These are phyloP conservation scores for Ustanciosporium gigantosporum DNA, from an alignment of 1,284 basidiomycete species.

Conservation along the genomic window DNA sequence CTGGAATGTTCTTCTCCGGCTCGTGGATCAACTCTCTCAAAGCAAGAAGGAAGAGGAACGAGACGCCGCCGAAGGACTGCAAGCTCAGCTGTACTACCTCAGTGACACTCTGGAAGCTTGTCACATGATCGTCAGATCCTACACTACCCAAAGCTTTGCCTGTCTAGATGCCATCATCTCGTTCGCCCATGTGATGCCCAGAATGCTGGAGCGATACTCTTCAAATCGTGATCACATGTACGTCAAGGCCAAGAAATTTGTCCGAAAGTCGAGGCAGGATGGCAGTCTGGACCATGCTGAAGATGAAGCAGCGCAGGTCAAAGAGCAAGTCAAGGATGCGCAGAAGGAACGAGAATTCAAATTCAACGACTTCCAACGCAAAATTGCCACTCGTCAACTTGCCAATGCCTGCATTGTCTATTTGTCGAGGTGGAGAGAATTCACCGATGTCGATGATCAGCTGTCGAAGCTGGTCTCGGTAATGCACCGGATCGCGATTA, in stretches of 20 bases:
- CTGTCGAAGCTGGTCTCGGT: constrained; percentile 49
- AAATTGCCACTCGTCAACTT: constrained; percentile 48
- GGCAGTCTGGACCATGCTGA: constrained; percentile 37
- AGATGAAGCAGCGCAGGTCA: constrained; percentile 31
- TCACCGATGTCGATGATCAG: constrained; percentile 36
- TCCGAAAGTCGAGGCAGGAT: constrained; percentile 28
- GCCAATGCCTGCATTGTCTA: constrained; percentile 52
- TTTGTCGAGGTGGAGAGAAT: constrained; percentile 52
- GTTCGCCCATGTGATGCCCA: constrained; percentile 54
- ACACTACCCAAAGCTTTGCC: constrained; percentile 54
- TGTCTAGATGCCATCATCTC: constrained; percentile 52
- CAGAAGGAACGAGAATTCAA: constrained; percentile 52
- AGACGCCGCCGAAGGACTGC: constrained; percentile 51
- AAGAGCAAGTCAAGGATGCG: constrained; percentile 31
- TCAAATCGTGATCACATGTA: constrained; percentile 54
- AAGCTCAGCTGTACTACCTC: constrained; percentile 57
- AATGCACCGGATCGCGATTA: constrained; percentile 55
- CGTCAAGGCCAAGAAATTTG: constrained; percentile 47
- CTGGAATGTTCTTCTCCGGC: constrained; percentile 55
- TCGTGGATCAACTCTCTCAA: constrained; percentile 51
- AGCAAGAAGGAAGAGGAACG: constrained; percentile 39
- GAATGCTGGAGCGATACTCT: constrained; percentile 56
- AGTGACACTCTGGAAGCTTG: constrained; percentile 50
- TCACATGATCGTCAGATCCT: constrained; percentile 45
- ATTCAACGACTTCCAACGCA: constrained; percentile 54